Evolutionary conservation across 331 rosid genomes (phyloP), one percentile per base, ranked within the genome.

Genomic region (Quercus tomentella): DNA sequence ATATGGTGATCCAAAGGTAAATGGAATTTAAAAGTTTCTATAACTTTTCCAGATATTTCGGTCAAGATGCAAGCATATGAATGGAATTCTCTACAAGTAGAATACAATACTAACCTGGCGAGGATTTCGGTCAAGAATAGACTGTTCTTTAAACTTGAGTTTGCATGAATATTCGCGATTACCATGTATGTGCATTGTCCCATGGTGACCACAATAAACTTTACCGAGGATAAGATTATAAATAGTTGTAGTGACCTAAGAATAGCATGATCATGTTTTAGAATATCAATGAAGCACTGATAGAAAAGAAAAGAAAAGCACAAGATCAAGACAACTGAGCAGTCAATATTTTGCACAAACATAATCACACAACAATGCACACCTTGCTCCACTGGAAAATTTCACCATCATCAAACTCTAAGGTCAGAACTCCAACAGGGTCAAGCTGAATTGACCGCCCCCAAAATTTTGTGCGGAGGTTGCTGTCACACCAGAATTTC

Each of bases 361-460:
- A 75, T 62, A 60, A 68, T 76, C 56, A 57, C 22, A 69, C 37
- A 73, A 77, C n/a, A 69, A 78, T 45, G 15, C 86, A 31, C 69
- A 96, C 99, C 98, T 96, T 96, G 87, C 97, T 91, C 99, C 99
- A 96, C 86, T 90, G 98, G 77, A 96, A 96, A 83, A 89, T 76
- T 90, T 96, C 99, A 7, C 99, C 99, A 77, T 96, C 99, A 31
- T 93, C 99, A 86, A 96, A 96, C 77, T 93, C 97, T 10, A 96
- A 83, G 52, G 89, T 91, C 26, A 96, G 83, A 83, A 93, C 86
- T 82, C 99, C 99, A 22, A 89, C 92, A 37, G 99, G 99, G 78
- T 96, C 98, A 51, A 96, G 98, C 86, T 96, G 99, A 84, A 96
- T 96, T 54, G 99, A 96, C 72, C 93, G 87, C 57, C 99, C 99